Evolutionary conservation across 2,329 filamentous ascomycete species (phyloP), one percentile per base, ranked within the genome.

Genomic region (Fusarium longipes): DNA sequence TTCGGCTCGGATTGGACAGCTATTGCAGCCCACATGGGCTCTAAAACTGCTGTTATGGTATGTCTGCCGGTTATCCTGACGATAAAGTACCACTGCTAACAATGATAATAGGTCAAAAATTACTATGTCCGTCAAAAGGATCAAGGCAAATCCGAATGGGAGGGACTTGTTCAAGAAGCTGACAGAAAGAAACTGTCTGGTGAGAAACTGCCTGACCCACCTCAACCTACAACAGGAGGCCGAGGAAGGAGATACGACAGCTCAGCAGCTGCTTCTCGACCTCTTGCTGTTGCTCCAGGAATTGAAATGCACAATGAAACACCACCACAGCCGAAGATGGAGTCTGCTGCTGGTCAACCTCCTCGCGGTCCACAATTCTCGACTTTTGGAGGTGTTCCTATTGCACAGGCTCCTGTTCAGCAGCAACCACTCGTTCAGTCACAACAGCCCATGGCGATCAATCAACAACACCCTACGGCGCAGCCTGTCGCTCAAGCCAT

Each of bases 41-140:
- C 91, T 6, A 95, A 95, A 79, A 95, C 92, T 18, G 86, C 90
- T 56, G 91, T 91, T n/a, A 96, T 96, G 92, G 92, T 92, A 82
- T 77, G 84, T 75, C 8, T 53, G 48, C 42, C 11, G 29, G 15
- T 33, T 40, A 54, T n/a, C 14, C 33, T 18, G 7, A 30, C 47
- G 18, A 8, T 29, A 2, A 12, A 11, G 27, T 48, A 11, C 22
- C n/a, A 33, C 20, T 51, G 25, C 63, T 73, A 54, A 73, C 38
- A 27, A 15, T 9, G 33, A 44, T 57, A 18, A 68, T 72, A 90
- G 87, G 88, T 91, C 24, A 90, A 90, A 72, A 91, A 91, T 71
- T 91, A 89, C 72, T 91, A 86, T 68, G 82, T 85, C 24, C 84
- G 89, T 6, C 86, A 89, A 70, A 87, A 88, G 72, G 88, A 90